Evolutionary conservation across 192 early-diverging fungal genomes (phyloP), one percentile per base, ranked within the genome.

Genomic region (Dispira simplex): DNA sequence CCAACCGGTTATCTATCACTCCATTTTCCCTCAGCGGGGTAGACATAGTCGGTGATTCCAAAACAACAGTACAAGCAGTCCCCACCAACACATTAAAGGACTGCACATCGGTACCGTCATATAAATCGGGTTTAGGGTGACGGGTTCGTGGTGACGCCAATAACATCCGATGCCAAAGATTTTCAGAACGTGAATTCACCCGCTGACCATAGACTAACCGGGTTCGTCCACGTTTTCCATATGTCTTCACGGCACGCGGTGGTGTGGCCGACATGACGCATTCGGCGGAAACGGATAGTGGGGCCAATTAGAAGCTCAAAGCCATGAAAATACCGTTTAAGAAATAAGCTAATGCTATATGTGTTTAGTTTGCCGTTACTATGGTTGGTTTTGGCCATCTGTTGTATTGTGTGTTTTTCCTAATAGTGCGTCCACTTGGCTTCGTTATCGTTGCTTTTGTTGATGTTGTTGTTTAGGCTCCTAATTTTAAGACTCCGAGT

Each of bases 81-180:
- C 2, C n/a, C 27, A 27, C 26, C 16, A 39, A 0, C 56, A 8
- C 1, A 8, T 39, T 39, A 18, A 58, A n/a, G 28, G 28, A 28
- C 16, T 16, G 56, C 27, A 2, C 56, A 58, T 18, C 13, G 56
- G 56, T 58, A 28, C 8, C 27, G 26, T 9, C 21, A 10, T 39
- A n/a, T 18, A 11, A 26, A 11, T 32, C 14, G 51, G 18, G 21
- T 21, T 62, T 62, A n/a, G 28, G n/a, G 20, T 44, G 6, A 14
- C 26, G 16, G 43, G 11, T 45, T n/a, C 46, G 59, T 43, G 59
- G 59, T 16, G 59, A 62, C 16, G n/a, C 44, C 5, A n/a, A n/a
- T 12, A 62, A 45, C 59, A 62, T 62, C n/a, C 32, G 26, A n/a
- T 44, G 59, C 59, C 59, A 62, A 12, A 62, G 59, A n/a, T 62